phyloP scores from a whole-genome alignment of 2,329 filamentous ascomycete species.

The Sporothrix phasma region DNA sequence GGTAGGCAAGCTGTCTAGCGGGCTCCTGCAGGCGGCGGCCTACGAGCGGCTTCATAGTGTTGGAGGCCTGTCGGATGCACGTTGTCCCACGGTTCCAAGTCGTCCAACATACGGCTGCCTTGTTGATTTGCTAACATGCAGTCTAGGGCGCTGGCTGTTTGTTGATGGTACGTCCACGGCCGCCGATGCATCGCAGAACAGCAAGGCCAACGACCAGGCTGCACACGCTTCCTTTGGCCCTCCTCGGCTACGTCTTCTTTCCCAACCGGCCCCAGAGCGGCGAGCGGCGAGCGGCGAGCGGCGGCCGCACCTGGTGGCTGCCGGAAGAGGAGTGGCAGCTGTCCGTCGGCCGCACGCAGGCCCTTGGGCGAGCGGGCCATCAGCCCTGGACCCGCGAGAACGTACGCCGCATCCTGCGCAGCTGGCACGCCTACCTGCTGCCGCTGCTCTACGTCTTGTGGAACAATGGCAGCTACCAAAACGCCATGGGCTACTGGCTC shows the following conservation, averaged over 20 bases:
- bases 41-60: conserved; percentile 43
- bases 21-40: conserved; percentile 37
- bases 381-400: conserved; percentile 29
- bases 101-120: not conserved
- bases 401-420: conserved; percentile 25
- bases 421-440: conserved; percentile 31
- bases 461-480: conserved; percentile 29
- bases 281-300: too few relatives aligned
- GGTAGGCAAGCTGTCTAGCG: conserved; percentile 31
- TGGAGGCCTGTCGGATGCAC: conserved; percentile 34
- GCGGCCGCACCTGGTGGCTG: conserved; percentile 29
- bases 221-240: conserved; percentile 35
- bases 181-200: not conserved
- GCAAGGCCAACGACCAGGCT: not conserved
- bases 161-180: not conserved
- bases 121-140: not conserved
- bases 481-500: conserved; percentile 33
- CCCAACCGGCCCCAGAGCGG: conserved; percentile 36
- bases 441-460: conserved; percentile 29
- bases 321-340: conserved; percentile 29
- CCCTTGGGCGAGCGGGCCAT: conserved; percentile 29
- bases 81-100: not conserved
- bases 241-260: conserved; percentile 41
- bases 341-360: conserved; percentile 25
- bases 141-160: not conserved